phyloP scores from a whole-genome alignment of 1,139 yeast species.

The Taphrina betulina region DNA sequence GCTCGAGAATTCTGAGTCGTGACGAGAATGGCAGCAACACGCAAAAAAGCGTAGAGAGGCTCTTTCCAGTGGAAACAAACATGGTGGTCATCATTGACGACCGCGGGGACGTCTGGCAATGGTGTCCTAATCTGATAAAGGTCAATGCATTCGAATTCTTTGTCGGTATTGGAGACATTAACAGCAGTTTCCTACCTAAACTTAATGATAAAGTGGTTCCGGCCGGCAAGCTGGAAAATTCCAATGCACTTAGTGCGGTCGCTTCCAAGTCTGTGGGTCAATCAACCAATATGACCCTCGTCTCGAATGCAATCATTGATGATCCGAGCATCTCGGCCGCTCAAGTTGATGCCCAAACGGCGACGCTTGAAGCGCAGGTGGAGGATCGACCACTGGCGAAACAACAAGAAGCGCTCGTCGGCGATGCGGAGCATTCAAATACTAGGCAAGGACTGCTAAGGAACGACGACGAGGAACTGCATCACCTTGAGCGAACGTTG shows the following conservation, averaged over 20 bases:
- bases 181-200: conserved; percentile 87
- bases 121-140: conserved; percentile 87
- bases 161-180: conserved; percentile 96
- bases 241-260: conserved; percentile 6
- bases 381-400: conserved; percentile 79
- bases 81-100: conserved; percentile 97
- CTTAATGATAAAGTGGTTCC: conserved; percentile 41
- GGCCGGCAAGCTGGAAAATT: neutral
- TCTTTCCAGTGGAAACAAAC: conserved; percentile 93
- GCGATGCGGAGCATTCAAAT: conserved; percentile 48
- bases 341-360: conserved; percentile 55
- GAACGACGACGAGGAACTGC: conserved; percentile 80
- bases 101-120: conserved; percentile 98
- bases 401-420: conserved; percentile 63
- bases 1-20: conserved; percentile 84
- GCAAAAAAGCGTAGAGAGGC: conserved; percentile 79
- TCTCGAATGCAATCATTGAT: conserved; percentile 37
- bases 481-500: conserved; percentile 62
- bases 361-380: conserved; percentile 64
- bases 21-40: conserved; percentile 94
- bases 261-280: conserved; percentile 4
- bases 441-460: conserved; percentile 50
- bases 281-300: conserved; percentile 36
- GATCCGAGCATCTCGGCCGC: conserved; percentile 40
- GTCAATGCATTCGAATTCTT: conserved; percentile 95